phyloP scores from a whole-genome alignment of 768 basidiomycete genomes.

The Suillus placidus region DNA sequence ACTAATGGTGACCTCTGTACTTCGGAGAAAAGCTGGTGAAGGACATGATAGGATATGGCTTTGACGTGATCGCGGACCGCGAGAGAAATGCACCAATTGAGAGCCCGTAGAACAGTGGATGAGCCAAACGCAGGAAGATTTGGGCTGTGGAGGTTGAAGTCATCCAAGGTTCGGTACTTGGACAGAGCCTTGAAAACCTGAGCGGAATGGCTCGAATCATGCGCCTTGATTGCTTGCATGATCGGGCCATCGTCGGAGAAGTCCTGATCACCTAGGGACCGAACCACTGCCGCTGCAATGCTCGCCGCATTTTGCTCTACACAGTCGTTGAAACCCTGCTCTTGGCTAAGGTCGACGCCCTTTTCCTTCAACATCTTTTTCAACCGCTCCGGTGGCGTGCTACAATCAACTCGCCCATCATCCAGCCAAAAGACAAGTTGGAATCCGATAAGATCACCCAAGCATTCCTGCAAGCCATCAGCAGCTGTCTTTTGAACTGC shows the following conservation, averaged over 20 bases:
- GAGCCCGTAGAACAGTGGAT: constrained; percentile 50
- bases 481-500: constrained; percentile 49
- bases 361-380: constrained; percentile 39
- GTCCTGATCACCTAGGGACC: constrained; percentile 70
- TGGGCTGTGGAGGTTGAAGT: constrained; percentile 59
- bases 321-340: constrained; percentile 36
- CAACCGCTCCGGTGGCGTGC: constrained; percentile 31
- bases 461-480: constrained; percentile 62
- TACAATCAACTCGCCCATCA: constrained; percentile 21
- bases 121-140: constrained; percentile 65
- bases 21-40: constrained; percentile 71
- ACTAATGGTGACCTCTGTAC: constrained; percentile 71
- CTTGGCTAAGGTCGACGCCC: constrained; percentile 33
- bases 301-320: constrained; percentile 53
- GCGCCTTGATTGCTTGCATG: constrained; percentile 41
- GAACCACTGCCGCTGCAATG: constrained; percentile 60
- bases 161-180: constrained; percentile 49
- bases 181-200: constrained; percentile 54
- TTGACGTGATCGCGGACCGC: constrained; percentile 45
- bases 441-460: constrained; percentile 71
- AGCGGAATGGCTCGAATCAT: constrained; percentile 39
- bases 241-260: constrained; percentile 56
- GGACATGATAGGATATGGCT: constrained; percentile 76
- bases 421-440: constrained; percentile 55
- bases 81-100: constrained; percentile 59